Base-by-base conservation (phyloP, 2,329 filamentous ascomycete species). In the Nigrospora osmanthi region DNA sequence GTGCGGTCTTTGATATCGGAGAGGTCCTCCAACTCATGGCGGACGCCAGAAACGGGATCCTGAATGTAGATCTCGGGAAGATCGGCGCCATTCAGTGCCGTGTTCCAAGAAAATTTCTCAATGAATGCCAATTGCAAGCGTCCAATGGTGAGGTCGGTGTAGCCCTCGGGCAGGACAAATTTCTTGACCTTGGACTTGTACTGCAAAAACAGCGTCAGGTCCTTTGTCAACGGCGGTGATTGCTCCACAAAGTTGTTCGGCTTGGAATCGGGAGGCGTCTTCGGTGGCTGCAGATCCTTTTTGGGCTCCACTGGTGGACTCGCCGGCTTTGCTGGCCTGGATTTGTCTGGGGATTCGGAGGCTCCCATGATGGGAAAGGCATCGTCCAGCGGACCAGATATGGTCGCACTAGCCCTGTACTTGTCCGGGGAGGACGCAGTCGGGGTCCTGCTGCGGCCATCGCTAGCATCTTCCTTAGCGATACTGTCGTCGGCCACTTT, bases 101-200 rank as follows among this genome's bases (percentile, higher is more conserved):
- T 96, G 56, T 95, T 97, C 90, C 94, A 98, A 0, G 91, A 93
- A 60, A 98, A 98, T 62, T 96, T 98, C 55, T 98, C 93, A 55
- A 98, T 98, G 56, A 98, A 98, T 1, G 93, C 91, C 28, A 98
- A 76, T 63, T 98, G 91, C 47, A 98, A 67, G 19, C 90, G 80
- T 1, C 89, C 89, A 47, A 96, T 84, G 3, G 88, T 91, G 11
- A 98, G 73, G 50, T 91, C 89, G 31, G 83, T 82, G 53, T 84
- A 83, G 1, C 91, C 91, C 61, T 94, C 89, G 1, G 87, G 71
- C 32, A 97, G 76, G 14, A 95, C 81, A 60, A 94, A 94, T 63
- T 97, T 97, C 68, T 96, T 97, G 55, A 97, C 90, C 61, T 93
- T 93, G 55, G 86, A 93, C 62, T 94, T 95, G 69, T 97, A 96